These are phyloP conservation scores for Eucalyptus victrix DNA, from an alignment of 345 rosid genomes.

Conservation along the genomic window DNA sequence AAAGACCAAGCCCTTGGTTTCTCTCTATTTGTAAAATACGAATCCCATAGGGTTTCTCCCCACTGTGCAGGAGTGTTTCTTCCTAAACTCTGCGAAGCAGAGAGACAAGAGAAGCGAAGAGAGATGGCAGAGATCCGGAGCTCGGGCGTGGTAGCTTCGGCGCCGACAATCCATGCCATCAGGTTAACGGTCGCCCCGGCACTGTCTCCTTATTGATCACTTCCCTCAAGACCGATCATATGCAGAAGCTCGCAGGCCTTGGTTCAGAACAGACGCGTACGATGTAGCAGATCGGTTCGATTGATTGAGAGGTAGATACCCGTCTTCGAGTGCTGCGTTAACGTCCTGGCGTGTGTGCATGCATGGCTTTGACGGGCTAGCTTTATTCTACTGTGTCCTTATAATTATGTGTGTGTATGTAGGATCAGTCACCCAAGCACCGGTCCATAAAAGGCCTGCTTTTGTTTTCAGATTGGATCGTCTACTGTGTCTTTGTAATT, in stretches of 20 bases:
- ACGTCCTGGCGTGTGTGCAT: not conserved
- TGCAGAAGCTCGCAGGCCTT: not conserved
- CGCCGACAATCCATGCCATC: not conserved
- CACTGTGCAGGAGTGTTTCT: slow-evolving; percentile 47
- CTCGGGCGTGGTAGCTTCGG: slow-evolving; percentile 39
- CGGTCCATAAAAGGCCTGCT: not conserved
- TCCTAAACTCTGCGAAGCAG: slow-evolving; percentile 55
- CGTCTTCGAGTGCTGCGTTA: not conserved
- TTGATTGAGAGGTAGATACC: not conserved
- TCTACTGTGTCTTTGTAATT: not conserved
- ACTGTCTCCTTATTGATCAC: not conserved
- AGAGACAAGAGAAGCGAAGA: slow-evolving; percentile 24
- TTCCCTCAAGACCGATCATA: not conserved
- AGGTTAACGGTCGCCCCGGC: slow-evolving; percentile 1
- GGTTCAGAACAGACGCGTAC: not conserved
- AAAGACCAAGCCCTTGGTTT: not conserved
- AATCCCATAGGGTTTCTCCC: not conserved
- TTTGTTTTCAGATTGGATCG: not conserved
- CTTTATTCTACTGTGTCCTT: not conserved
- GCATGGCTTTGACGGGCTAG: not conserved
- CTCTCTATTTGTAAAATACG: not conserved
- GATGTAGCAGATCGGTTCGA: not conserved
- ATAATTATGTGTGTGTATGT: not conserved
- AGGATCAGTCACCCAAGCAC: not conserved
- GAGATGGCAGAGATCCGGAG: slow-evolving; percentile 42